Base-by-base conservation (phyloP, 305 asterid species). In the Solanum chacoense region DNA sequence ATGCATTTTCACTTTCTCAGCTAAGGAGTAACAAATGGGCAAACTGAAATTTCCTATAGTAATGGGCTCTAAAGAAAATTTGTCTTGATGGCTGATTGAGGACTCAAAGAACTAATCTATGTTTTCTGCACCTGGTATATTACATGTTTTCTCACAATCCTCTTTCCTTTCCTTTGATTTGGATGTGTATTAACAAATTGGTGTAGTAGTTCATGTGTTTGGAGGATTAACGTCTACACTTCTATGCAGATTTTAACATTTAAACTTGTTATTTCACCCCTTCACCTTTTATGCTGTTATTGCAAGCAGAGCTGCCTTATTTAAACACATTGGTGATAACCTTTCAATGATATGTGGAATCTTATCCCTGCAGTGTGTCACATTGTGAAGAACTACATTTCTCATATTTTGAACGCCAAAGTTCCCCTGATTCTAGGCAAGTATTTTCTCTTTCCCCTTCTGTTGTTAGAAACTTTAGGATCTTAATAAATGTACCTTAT, bases 371-470 rank as follows among this genome's bases (percentile, higher is more conserved):
- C 98, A 96, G 99, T 91, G 37, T 83, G 92, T 91, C 98, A 96
- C 93, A 90, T 96, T 87, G 97, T 91, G 93, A 96, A 95, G 97
- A 96, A 96, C 93, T 96, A 91, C 93, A 89, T 96, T 50, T 93
- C 95, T 87, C 92, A 94, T 93, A 91, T 87, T 88, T 92, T 96
- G 86, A 92, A 95, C 79, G 92, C 90, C 87, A 96, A 92, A 93
- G 96, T 96, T 89, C 98, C 99, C 22, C 89, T 96, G 77, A 95
- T 95, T 89, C 94, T 96, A 91, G 99, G 99, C 93, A 87, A 93
- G 85, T 90, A 67, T 38, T 65, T 38, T 71, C 38, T 86, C 35
- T 83, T 83, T 83, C 1, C 69, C 0, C 2, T 29, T 83, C 16
- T 31, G 11, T 10, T 3, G 71, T 40, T 81, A 4, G 72, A 63